These are phyloP conservation scores for Penicillium parvum DNA, from an alignment of 495 filamentous ascomycete species.

Conservation along the genomic window DNA sequence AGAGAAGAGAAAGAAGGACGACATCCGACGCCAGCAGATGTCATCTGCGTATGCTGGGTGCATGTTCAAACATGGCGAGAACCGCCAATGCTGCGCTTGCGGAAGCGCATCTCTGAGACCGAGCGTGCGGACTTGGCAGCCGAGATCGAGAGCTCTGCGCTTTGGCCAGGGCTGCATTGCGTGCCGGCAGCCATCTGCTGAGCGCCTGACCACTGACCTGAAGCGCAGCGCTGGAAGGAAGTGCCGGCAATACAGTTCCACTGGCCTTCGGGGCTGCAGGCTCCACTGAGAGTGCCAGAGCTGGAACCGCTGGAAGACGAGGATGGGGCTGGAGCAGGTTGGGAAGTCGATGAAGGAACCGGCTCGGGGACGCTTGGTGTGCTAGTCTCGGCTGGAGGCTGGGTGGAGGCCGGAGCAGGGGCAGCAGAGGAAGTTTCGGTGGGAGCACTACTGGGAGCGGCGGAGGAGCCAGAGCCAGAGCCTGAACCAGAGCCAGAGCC, in stretches of 20 bases:
- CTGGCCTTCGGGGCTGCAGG: slow-evolving; percentile 36
- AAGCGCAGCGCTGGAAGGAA: slow-evolving; percentile 59
- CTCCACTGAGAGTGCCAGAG: slow-evolving; percentile 28
- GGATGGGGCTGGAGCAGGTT: slow-evolving; percentile 10
- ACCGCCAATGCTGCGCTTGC: slow-evolving; percentile 22
- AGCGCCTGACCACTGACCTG: slow-evolving; percentile 52
- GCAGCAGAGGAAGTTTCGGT: slow-evolving; percentile 22
- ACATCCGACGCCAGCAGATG: slow-evolving; percentile 20
- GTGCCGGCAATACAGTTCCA: slow-evolving; percentile 65
- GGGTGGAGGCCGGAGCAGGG: slow-evolving; percentile 20
- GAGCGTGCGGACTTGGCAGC: slow-evolving; percentile 24
- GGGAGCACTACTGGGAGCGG: slow-evolving; percentile 9
- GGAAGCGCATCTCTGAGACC: slow-evolving; percentile 31
- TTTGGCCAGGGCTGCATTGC: slow-evolving; percentile 51
- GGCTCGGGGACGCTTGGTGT: slow-evolving; percentile 13
- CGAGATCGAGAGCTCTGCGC: slow-evolving; percentile 37
- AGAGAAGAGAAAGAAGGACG: slow-evolving; percentile 4
- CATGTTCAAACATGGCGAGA: slow-evolving; percentile 21
- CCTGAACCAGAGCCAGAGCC: slow-evolving; percentile 13
- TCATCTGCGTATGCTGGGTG: background rate
- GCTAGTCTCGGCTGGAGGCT: slow-evolving; percentile 4
- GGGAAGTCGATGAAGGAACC: slow-evolving; percentile 11
- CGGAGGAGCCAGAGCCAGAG: slow-evolving; percentile 8
- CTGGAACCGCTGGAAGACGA: slow-evolving; percentile 10
- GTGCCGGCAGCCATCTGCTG: slow-evolving; percentile 57